Base-by-base conservation (phyloP, 306 rosid species). In the Citrullus colocynthis region DNA sequence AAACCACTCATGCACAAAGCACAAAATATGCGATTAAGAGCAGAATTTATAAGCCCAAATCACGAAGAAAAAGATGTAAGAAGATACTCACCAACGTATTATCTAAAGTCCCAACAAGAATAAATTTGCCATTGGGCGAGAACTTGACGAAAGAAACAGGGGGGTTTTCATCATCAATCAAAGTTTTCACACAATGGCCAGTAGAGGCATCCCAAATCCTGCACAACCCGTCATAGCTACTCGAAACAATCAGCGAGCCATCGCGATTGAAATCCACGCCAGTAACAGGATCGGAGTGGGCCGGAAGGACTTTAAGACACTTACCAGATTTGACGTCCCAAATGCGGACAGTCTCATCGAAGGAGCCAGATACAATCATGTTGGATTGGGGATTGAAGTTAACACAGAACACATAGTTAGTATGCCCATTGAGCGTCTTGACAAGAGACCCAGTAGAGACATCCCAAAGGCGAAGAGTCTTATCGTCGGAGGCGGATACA, bases 401-500 rank as follows among this genome's bases (percentile, higher is more conserved):
- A 36, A 89, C 97, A 82, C 99, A 95, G 85, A 95, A 95, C 8
- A 87, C 93, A 64, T 86, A 90, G 83, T 95, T 95, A 60, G 99
- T 92, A 88, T 95, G 99, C 20, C 99, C 99, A 7, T 81, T 82
- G 13, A 95, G 92, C 75, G 97, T 90, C 80, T 90, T 89, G 81
- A 95, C 78, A 9, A 83, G 88, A 10, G 91, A 79, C 0, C 99
- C 99, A 0, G 97, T 80, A 21, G 89, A 81, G 30, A 92, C 92
- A 75, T 95, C 99, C 99, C 99, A 95, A 34, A 95, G 85, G 20
- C 93, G 93, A 69, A 92, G 88, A 80, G 96, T 95, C 84, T 92
- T 92, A 86, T 95, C 97, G 84, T 92, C 99, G 78, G 99, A 95
- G 81, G 97, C 97, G 6, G 99, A 92, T 59, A 89, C 96, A 2